Base-by-base conservation (phyloP, 352 stramenopile genomes). In the Globisporangium spiculum region DNA sequence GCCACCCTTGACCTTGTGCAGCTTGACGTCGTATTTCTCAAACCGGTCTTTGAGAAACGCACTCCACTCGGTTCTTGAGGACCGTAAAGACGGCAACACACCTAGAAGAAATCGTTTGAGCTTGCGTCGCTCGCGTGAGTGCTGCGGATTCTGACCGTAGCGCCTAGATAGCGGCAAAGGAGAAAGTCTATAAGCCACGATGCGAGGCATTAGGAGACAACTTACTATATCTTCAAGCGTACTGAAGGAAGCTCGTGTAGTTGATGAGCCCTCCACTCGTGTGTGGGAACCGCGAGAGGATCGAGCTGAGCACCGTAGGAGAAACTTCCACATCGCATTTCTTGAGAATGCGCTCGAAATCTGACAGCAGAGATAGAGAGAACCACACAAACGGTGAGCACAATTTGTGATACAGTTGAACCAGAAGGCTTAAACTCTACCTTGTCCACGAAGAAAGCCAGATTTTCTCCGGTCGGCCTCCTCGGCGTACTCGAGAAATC, bases 181-280 rank as follows among this genome's bases (percentile, higher is more conserved):
- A 32, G 30, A 32, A 32, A 32, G 4, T 32, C 30, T 32, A 5
- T 32, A 32, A 32, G 30, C 30, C 30, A 32, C 30, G 30, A 32
- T 32, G 30, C 30, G 30, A 32, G 30, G 30, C 5, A 32, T 32
- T 32, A 32, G 30, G 30, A 32, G 30, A 32, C 30, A 32, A 32
- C 30, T 3, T 32, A 32, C 30, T 32, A 32, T 32, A 32, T 32
- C 30, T 32, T 32, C 30, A 32, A 32, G 30, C 30, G 30, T 32
- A 32, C 83, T 83, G 76, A n/a, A 91, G 73, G 63, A 91, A 89
- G 9, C 62, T 65, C 1, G 66, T 38, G 48, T 88, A 89, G 63
- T 65, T 75, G 60, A 91, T 74, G 30, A 65, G 60, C 9, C 74
- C 68, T 24, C 77, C 72, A 1, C 50, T 53, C 3, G 73, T 71